Percentiles rank a stretch among this genome's conserved stretches.
Conservation (phyloP, 2,329 filamentous ascomycete genomes). For the Fusarium bulbicola region DNA sequence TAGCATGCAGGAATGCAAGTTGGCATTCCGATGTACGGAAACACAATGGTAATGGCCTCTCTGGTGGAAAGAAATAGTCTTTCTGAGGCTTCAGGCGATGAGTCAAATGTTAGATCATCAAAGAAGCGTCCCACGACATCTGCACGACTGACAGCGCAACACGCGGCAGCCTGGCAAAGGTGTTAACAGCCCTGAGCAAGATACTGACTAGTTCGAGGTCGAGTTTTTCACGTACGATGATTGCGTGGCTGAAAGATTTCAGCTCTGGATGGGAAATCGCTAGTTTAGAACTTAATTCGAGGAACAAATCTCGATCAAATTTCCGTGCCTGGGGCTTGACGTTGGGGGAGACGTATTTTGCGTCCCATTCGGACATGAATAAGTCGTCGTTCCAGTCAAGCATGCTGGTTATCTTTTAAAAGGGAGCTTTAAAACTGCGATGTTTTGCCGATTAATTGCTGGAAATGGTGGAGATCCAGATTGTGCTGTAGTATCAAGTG, state of each 20-base stretch:
- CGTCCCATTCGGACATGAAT: conserved; percentile 26
- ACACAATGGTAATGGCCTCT: conserved; percentile 28
- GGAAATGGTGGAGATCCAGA: background rate
- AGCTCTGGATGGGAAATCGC: background rate
- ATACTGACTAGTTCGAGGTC: too few relatives aligned
- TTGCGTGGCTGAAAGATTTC: conserved; percentile 1
- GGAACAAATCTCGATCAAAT: conserved; percentile 15
- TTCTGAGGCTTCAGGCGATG: conserved; percentile 8
- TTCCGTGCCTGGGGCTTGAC: conserved; percentile 5
- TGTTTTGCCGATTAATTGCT: background rate
- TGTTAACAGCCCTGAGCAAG: background rate
- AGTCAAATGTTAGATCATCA: conserved; percentile 21
- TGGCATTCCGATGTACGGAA: conserved; percentile 28
- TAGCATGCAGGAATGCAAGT: conserved; percentile 31
- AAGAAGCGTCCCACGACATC: conserved; percentile 24
- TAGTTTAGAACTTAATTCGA: conserved; percentile 6
- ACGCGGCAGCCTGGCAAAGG: conserved; percentile 12
- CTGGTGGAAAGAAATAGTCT: conserved; percentile 8
- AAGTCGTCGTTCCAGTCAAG: conserved; percentile 19
- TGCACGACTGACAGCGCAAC: conserved; percentile 25
- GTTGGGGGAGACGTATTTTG: conserved; percentile 27
- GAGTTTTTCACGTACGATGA: background rate
- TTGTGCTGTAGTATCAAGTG: background rate
- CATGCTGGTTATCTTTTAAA: background rate
- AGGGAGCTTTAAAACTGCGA: background rate